A percentile compares a stretch with the other conserved stretches of the same genome.
phyloP scores from a whole-genome alignment of 1,139 yeast genomes.

The Yamadazyma triangularis region DNA sequence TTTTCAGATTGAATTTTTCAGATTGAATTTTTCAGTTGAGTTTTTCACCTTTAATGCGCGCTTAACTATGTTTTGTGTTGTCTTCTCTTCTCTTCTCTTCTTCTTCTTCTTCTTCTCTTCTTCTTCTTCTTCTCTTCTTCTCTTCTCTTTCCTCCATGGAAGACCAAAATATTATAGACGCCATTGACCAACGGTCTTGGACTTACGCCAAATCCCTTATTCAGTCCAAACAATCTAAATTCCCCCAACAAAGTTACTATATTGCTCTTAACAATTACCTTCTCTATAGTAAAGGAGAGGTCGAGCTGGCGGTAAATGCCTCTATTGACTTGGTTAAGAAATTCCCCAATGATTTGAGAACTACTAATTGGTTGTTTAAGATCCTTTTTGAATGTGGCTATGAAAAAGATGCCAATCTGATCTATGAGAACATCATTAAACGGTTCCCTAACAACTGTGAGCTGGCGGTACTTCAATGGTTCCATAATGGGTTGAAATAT shows the following conservation, averaged over 20 bases:
- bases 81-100: too few relatives aligned
- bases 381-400: slow-evolving; percentile 34
- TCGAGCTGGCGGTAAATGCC: slow-evolving; percentile 37
- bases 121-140: neutral
- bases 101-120: neutral
- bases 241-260: slow-evolving; percentile 54
- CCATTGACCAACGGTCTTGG: slow-evolving; percentile 53
- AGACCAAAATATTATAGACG: slow-evolving; percentile 24
- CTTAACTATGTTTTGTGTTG: too few relatives aligned
- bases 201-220: slow-evolving; percentile 50
- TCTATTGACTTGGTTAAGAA: slow-evolving; percentile 39
- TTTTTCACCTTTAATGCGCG: too few relatives aligned
- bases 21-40: too few relatives aligned
- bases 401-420: slow-evolving; percentile 31
- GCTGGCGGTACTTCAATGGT: slow-evolving; percentile 44
- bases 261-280: slow-evolving; percentile 47
- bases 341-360: slow-evolving; percentile 51
- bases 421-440: slow-evolving; percentile 55
- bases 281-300: slow-evolving; percentile 38
- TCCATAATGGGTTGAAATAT: slow-evolving; percentile 30
- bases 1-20: too few relatives aligned
- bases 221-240: slow-evolving; percentile 45
- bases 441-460: slow-evolving; percentile 43
- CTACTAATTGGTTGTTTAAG: slow-evolving; percentile 44
- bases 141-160: slow-evolving; percentile 3